phyloP scores from a whole-genome alignment of 1,139 yeast genomes.

The Wickerhamomyces sp. region DNA sequence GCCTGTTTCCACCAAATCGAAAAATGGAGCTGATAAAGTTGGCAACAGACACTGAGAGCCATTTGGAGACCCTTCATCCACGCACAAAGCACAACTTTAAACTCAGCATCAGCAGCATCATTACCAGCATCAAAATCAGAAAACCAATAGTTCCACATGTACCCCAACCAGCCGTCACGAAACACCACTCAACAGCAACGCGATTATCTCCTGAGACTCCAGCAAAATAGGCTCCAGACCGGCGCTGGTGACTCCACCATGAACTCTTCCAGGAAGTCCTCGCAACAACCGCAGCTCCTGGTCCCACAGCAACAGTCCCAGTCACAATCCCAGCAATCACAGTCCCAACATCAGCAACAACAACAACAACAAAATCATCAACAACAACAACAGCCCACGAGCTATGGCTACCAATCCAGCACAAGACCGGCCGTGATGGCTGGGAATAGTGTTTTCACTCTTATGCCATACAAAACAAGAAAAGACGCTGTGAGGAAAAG shows the following conservation, averaged over 20 bases:
- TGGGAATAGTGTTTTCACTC: conserved; percentile 58
- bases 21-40: no score
- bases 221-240: conserved; percentile 8
- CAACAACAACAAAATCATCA: neutral
- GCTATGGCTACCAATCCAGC: conserved; percentile 6
- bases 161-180: conserved; percentile 1
- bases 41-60: no score
- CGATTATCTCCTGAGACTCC: conserved; percentile 17
- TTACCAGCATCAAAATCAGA: no score
- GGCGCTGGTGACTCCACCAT: neutral
- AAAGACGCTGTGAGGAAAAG: conserved; percentile 66
- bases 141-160: neutral
- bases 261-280: conserved; percentile 9
- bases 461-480: conserved; percentile 68
- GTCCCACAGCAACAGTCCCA: no score
- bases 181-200: conserved; percentile 19
- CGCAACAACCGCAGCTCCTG: no score
- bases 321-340: conserved; percentile 2
- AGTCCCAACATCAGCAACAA: conserved; percentile 5
- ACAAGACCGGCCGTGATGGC: conserved; percentile 53
- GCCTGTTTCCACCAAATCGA: no score
- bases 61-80: no score
- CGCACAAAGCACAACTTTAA: no score
- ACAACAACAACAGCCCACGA: conserved; percentile 1
- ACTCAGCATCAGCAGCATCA: no score